These are phyloP conservation scores for Coemansia sp. DNA, from an alignment of 192 early-diverging fungal genomes.

Conservation along the genomic window DNA sequence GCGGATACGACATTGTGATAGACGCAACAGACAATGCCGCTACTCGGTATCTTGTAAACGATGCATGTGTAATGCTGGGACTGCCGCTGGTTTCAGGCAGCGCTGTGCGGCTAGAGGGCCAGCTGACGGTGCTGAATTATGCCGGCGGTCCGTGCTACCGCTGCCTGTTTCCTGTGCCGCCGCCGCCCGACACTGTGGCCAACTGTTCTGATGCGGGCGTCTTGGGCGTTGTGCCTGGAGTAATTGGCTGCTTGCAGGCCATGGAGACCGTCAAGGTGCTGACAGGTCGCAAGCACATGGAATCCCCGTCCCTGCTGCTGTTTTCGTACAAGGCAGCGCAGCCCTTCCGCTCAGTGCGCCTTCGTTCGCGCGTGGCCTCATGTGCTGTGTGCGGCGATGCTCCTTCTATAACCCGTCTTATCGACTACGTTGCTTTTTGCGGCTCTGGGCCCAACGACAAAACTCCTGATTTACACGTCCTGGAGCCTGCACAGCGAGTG, in stretches of 20 bases:
- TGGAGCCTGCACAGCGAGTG: constrained; percentile 49
- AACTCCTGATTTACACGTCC: constrained; percentile 41
- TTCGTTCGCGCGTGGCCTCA: constrained; percentile 63
- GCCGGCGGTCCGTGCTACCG: constrained; percentile 91
- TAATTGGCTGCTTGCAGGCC: constrained; percentile 90
- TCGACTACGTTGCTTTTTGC: constrained; percentile 95
- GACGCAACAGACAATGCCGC: constrained; percentile 95
- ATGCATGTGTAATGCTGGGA: constrained; percentile 78
- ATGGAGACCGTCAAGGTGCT: constrained; percentile 88
- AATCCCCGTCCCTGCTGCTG: constrained; percentile 68
- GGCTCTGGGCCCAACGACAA: constrained; percentile 75
- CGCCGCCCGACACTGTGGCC: constrained; percentile 80
- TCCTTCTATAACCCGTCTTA: constrained; percentile 74
- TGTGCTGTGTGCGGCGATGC: constrained; percentile 87
- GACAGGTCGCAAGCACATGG: constrained; percentile 58
- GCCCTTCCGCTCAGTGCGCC: constrained; percentile 74
- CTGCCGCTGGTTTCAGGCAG: constrained; percentile 88
- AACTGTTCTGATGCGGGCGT: constrained; percentile 94
- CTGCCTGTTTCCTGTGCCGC: constrained; percentile 91
- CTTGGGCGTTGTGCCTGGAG: constrained; percentile 89
- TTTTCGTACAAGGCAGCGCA: constrained; percentile 72
- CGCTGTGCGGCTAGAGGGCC: constrained; percentile 89
- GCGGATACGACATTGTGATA: constrained; percentile 78
- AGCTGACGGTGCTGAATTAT: constrained; percentile 94
- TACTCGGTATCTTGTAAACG: constrained; percentile 92